Evolutionary conservation across 139 green algal genomes (phyloP).

Genomic region (Raphidocelis subcapitata): DNA sequence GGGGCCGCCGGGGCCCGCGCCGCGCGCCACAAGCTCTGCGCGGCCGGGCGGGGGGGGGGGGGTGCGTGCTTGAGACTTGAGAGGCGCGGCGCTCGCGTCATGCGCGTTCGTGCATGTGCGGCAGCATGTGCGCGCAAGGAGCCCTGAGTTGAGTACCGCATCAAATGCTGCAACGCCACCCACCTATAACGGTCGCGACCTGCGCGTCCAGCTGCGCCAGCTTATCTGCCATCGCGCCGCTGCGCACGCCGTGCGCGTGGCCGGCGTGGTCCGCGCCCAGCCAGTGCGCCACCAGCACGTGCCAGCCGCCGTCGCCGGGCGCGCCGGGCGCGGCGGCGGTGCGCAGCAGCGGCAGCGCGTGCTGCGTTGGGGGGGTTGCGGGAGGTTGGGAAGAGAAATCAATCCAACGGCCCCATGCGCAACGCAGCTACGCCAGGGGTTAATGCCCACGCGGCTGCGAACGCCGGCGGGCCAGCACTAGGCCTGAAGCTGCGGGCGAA

Average conservation of each 20-base stretch:
- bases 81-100: too few relatives aligned
- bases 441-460: too few relatives aligned
- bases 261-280: slow-evolving; percentile 95
- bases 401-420: not conserved
- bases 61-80: too few relatives aligned
- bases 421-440: too few relatives aligned
- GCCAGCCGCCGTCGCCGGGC: slow-evolving; percentile 65
- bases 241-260: slow-evolving; percentile 77
- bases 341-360: slow-evolving; percentile 18
- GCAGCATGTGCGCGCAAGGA: too few relatives aligned
- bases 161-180: too few relatives aligned
- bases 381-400: not conserved
- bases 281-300: slow-evolving; percentile 91
- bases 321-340: not conserved
- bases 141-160: too few relatives aligned
- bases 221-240: slow-evolving; percentile 79
- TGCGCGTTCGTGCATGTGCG: too few relatives aligned
- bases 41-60: too few relatives aligned
- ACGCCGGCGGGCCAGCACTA: too few relatives aligned
- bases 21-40: slow-evolving; percentile 37
- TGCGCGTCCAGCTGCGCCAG: slow-evolving; percentile 82
- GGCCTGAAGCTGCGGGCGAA: too few relatives aligned
- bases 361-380: not conserved
- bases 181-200: slow-evolving; percentile 40
- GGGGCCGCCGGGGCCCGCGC: slow-evolving; percentile 35